Conservation (phyloP, 2,329 filamentous ascomycete species). For the Aspergillus versicolor region DNA sequence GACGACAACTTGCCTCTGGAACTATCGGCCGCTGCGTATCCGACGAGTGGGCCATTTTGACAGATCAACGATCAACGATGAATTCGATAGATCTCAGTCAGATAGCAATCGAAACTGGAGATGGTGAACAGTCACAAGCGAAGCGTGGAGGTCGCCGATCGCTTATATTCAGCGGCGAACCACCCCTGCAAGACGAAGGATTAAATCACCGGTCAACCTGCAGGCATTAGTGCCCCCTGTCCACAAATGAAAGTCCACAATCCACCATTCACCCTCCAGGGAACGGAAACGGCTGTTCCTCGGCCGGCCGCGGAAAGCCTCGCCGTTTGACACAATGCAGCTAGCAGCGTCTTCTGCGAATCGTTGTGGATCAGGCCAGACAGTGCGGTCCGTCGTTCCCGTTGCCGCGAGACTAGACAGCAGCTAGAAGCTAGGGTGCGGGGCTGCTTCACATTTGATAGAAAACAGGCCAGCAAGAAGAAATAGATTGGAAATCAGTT, state of each 20-base stretch:
- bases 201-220: too few species aligned
- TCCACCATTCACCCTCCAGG: too few species aligned
- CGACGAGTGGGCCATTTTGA: background rate
- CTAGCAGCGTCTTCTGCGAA: background rate
- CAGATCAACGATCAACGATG: background rate
- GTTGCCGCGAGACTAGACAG: too few species aligned
- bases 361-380: background rate
- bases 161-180: slow-evolving; percentile 2
- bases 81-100: background rate
- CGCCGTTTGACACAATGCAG: background rate
- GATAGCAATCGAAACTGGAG: too few species aligned
- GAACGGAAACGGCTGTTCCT: too few species aligned
- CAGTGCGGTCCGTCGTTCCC: background rate
- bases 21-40: background rate
- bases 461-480: too few species aligned
- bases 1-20: background rate
- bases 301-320: background rate
- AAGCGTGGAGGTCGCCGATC: background rate
- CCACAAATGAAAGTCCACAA: too few species aligned
- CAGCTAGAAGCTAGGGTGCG: too few species aligned
- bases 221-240: too few species aligned
- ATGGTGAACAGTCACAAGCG: too few species aligned
- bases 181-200: slow-evolving; percentile 3
- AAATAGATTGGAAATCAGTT: too few species aligned
- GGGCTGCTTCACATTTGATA: too few species aligned